These are phyloP conservation scores for Zasmidium cellare DNA, from an alignment of 2,329 filamentous ascomycete species.

Conservation along the genomic window DNA sequence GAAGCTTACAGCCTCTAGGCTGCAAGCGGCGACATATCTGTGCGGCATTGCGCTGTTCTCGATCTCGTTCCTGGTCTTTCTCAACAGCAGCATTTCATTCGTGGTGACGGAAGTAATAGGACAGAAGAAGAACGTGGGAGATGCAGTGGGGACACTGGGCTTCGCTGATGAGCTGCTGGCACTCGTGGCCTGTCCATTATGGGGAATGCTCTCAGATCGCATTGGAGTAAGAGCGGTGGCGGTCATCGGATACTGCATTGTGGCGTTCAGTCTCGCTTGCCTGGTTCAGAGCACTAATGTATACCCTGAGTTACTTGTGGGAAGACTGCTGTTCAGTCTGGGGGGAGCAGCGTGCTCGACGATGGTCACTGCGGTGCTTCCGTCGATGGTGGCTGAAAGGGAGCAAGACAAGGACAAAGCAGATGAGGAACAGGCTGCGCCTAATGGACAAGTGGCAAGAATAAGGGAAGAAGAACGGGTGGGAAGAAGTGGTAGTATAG, in stretches of 20 bases:
- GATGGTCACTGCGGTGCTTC: slow-evolving; percentile 95
- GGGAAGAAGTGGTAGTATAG: slow-evolving; percentile 37
- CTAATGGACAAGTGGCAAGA: slow-evolving; percentile 23
- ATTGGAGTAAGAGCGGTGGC: slow-evolving; percentile 66
- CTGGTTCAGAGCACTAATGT: slow-evolving; percentile 86
- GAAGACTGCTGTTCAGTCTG: slow-evolving; percentile 81
- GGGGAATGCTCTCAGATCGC: slow-evolving; percentile 76
- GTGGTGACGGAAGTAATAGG: slow-evolving; percentile 82
- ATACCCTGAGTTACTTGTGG: slow-evolving; percentile 84
- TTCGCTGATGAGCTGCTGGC: slow-evolving; percentile 84
- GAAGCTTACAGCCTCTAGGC: slow-evolving; percentile 54
- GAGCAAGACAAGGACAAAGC: slow-evolving; percentile 12
- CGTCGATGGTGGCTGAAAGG: slow-evolving; percentile 58
- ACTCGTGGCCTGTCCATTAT: slow-evolving; percentile 74
- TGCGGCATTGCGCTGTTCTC: slow-evolving; percentile 81
- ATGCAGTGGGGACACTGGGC: slow-evolving; percentile 80
- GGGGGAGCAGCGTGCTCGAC: slow-evolving; percentile 85
- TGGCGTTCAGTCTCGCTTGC: slow-evolving; percentile 72
- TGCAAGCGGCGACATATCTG: slow-evolving; percentile 69
- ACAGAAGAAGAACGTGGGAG: slow-evolving; percentile 69
- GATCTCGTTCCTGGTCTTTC: slow-evolving; percentile 86
- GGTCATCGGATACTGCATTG: slow-evolving; percentile 77
- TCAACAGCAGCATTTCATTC: slow-evolving; percentile 82
- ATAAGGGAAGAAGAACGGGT: slow-evolving; percentile 25
- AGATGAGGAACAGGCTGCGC: slow-evolving; percentile 18